phyloP scores from a whole-genome alignment of 768 basidiomycete genomes.

The Podaxis sp. region DNA sequence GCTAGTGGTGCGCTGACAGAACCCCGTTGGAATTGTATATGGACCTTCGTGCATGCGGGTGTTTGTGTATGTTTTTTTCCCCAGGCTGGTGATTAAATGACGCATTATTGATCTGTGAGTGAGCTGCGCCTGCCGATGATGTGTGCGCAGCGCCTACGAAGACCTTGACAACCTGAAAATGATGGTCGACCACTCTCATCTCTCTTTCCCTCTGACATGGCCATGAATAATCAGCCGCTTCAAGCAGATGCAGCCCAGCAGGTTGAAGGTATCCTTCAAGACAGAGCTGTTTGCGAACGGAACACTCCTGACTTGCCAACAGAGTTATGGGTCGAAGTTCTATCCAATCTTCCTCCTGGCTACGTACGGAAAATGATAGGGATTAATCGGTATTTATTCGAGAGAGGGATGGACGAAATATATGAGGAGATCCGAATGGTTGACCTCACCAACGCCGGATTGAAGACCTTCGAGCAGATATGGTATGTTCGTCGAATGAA shows the following conservation, averaged over 20 bases:
- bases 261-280: background rate
- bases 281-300: background rate
- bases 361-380: slow-evolving; percentile 26
- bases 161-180: background rate
- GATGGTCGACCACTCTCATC: background rate
- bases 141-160: background rate
- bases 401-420: slow-evolving; percentile 27
- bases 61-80: background rate
- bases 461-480: slow-evolving; percentile 24
- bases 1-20: background rate
- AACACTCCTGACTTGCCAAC: slow-evolving; percentile 23
- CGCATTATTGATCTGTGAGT: too few relatives aligned
- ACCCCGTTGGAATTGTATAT: too few relatives aligned
- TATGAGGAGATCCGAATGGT: slow-evolving; percentile 28
- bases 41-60: background rate
- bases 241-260: background rate
- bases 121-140: too few relatives aligned
- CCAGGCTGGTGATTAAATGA: background rate
- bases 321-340: slow-evolving; percentile 27
- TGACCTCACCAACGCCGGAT: slow-evolving; percentile 20
- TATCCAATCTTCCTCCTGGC: slow-evolving; percentile 22
- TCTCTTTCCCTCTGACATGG: background rate
- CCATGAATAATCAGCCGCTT: background rate
- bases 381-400: slow-evolving; percentile 27
- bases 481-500: slow-evolving; percentile 12